Conservation (phyloP, 1,139 yeast genomes). For the Yamadazyma atmosphaerica region DNA sequence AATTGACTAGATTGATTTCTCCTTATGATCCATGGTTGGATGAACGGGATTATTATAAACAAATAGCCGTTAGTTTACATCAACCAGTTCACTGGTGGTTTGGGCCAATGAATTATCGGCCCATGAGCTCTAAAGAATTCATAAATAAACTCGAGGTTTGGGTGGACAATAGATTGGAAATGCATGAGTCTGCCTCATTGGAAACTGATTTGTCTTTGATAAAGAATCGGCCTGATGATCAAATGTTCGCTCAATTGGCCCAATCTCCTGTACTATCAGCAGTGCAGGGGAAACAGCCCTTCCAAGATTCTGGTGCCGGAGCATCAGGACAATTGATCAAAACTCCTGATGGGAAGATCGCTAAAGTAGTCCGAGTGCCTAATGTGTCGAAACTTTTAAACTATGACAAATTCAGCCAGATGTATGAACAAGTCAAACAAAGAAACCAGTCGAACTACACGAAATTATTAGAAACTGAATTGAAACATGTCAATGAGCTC, state of each 20-base stretch:
- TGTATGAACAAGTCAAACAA: slow-evolving; percentile 25
- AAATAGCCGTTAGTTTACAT: slow-evolving; percentile 42
- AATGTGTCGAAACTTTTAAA: slow-evolving; percentile 8
- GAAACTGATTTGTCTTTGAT: not conserved
- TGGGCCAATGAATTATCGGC: slow-evolving; percentile 56
- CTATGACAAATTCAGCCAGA: slow-evolving; percentile 17
- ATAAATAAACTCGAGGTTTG: slow-evolving; percentile 32
- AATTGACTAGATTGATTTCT: slow-evolving; percentile 45
- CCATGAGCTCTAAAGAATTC: slow-evolving; percentile 54
- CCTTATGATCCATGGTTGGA: slow-evolving; percentile 68
- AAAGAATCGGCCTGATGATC: slow-evolving; percentile 1
- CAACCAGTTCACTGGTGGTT: slow-evolving; percentile 54
- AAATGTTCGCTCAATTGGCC: not conserved
- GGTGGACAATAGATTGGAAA: slow-evolving; percentile 10
- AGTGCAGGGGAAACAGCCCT: not conserved
- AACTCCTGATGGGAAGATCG: not conserved
- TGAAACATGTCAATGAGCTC: slow-evolving; percentile 33
- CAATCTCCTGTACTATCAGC: slow-evolving; percentile 1
- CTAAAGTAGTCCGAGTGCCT: slow-evolving; percentile 10
- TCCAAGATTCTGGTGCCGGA: not conserved
- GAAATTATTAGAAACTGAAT: slow-evolving; percentile 23
- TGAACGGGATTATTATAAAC: slow-evolving; percentile 53
- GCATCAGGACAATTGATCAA: not conserved
- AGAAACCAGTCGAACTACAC: slow-evolving; percentile 22
- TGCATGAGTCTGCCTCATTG: not conserved